phyloP scores from a whole-genome alignment of 164 flowering plant genomes.

The Stephania japonica region DNA sequence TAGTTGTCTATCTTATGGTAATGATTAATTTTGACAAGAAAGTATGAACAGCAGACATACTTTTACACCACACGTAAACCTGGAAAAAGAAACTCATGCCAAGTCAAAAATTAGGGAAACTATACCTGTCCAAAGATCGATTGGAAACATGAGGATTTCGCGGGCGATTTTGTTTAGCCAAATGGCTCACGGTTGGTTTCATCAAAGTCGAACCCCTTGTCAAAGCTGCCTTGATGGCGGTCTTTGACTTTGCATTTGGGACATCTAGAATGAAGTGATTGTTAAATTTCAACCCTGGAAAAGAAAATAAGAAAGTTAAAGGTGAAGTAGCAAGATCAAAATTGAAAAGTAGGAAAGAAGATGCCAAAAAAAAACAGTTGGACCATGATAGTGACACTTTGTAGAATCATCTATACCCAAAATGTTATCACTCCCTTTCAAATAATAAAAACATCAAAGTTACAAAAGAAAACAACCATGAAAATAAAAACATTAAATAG shows the following conservation, averaged over 20 bases:
- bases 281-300: slow-evolving; percentile 40
- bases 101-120: slow-evolving; percentile 3
- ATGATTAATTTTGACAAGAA: no score
- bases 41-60: no score
- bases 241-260: slow-evolving; percentile 28
- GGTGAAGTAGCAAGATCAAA: background rate
- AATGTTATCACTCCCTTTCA: background rate
- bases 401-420: background rate
- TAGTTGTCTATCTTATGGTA: no score
- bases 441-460: background rate
- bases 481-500: background rate
- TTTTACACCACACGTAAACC: no score
- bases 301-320: slow-evolving; percentile 2
- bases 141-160: slow-evolving; percentile 31
- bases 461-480: background rate
- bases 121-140: slow-evolving; percentile 29
- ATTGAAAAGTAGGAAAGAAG: background rate
- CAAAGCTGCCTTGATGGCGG: slow-evolving; percentile 24
- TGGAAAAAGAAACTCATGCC: background rate
- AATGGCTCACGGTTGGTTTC: slow-evolving; percentile 95
- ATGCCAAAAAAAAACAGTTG: background rate
- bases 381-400: background rate
- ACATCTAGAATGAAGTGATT: slow-evolving; percentile 27
- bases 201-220: slow-evolving; percentile 74
- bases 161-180: slow-evolving; percentile 75